Base-by-base conservation (phyloP, 805 yeast genomes). In the Starmerella powellii region DNA sequence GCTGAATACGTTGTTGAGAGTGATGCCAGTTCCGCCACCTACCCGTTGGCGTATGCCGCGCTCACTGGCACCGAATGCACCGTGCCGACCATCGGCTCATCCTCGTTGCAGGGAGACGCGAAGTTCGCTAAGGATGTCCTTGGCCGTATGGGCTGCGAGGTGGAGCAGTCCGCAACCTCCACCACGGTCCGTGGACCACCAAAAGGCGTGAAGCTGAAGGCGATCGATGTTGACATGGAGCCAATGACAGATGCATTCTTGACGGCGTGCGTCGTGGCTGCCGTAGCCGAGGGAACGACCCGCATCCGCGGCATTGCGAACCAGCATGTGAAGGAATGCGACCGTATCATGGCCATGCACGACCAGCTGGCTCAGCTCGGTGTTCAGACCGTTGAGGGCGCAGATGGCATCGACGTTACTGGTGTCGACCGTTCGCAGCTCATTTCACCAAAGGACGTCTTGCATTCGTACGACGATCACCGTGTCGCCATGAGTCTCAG, bases 231-330 rank as follows among this genome's bases (percentile, higher is more conserved):
- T 43, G 96, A 91, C 59, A 91, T 91, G 98, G 98, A 91, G 64
- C 97, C 98, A 41, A 91, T 91, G 98, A 91, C 98, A 0, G 98
- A 91, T 63, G 98, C 98, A 0, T 91, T 91, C 60, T 68, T 91
- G 56, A 91, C 98, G 13, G 98, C 98, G 0, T 75, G 93, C 41
- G 96, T 91, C 11, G 93, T 86, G 16, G 98, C 97, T 27, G 95
- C 98, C n/a, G 72, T 82, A 32, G 94, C 95, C 3, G 66, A 66
- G 48, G 67, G 71, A 11, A 65, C 76, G 8, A 88, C 96, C 12
- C 72, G 80, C 5, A 91, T 91, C 55, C 76, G 81, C 28, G 98
- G 98, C 49, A 91, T 91, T 64, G 97, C 97, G 29, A 91, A 91
- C 64, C 98, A 91, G 65, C 78, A 95, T 57, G 98, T 91, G 38